These are phyloP conservation scores for Morella rubra DNA, from an alignment of 306 rosid genomes.

Conservation along the genomic window DNA sequence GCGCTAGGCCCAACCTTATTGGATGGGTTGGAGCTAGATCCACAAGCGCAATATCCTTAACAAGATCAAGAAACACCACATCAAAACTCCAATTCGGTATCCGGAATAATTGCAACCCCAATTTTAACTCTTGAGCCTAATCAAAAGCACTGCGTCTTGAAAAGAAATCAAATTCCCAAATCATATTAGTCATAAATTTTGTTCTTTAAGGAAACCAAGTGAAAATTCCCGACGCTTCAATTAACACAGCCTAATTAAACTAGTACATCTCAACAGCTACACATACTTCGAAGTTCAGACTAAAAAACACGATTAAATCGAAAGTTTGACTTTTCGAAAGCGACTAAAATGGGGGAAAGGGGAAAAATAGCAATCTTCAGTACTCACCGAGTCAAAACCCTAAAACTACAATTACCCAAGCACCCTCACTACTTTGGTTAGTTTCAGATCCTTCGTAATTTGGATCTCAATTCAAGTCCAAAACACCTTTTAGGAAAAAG, in stretches of 20 bases:
- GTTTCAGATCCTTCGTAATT: not conserved
- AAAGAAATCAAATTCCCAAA: not conserved
- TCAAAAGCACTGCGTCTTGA: not conserved
- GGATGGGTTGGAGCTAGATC: slow-evolving; percentile 85
- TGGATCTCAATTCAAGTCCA: not conserved
- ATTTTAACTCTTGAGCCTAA: not conserved
- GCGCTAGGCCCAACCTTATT: slow-evolving; percentile 75
- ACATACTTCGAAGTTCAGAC: not conserved
- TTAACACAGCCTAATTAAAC: no score
- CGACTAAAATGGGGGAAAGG: not conserved
- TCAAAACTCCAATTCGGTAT: not conserved
- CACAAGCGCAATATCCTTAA: slow-evolving; percentile 55
- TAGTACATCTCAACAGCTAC: not conserved
- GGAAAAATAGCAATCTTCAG: no score
- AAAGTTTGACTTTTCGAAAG: not conserved
- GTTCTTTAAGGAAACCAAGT: not conserved
- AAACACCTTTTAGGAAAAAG: not conserved
- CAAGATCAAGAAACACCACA: not conserved
- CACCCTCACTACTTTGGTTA: not conserved
- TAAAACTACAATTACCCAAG: not conserved
- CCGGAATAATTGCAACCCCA: not conserved
- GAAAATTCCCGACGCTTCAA: no score
- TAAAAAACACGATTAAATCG: no score
- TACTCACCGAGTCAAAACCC: slow-evolving; percentile 1
- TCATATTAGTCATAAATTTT: no score